Evolutionary conservation across 2,329 filamentous ascomycete species (phyloP), one percentile per base, ranked within the genome.

Genomic region (Fusarium beomiforme): DNA sequence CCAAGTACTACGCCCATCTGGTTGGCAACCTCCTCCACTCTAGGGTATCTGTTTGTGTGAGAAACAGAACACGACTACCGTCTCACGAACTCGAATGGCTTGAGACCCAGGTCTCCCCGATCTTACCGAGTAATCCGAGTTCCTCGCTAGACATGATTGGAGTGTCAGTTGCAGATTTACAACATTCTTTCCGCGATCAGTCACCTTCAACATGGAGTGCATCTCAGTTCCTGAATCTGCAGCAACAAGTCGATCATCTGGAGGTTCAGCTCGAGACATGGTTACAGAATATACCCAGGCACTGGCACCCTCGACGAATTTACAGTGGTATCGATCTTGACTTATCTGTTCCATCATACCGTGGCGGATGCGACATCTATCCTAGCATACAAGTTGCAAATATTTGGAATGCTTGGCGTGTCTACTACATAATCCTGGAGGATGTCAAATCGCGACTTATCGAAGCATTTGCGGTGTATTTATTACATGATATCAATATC

Each of bases 361-460:
- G 42, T 1, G 43, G 12, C 11, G 17, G 4, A 1, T 42, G 58
- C 1, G 57, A 68, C 13, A n/a, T 70, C 0, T 72, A 72, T 16
- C 70, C 59, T 2, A 70, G 62, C 21, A 41, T 70, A 8, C 70
- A 73, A 5, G 64, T 72, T 14, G 67, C 70, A 0, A 73, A 65
- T 6, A 72, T 73, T 3, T 73, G 70, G 70, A 73, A 59, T 16
- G n/a, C 57, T 0, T 73, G 63, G 69, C 69, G 70, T 2, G 55
- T 72, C 0, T 70, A 73, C 21, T 11, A 49, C 10, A 29, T 73
- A 4, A 44, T 68, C 1, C 19, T 70, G 1, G 43, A 49, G 4
- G 6, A 59, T 19, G 39, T 44, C 9, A 72, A 62, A 8, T 3
- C 9, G 8, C 17, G 16, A 37, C 33, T 42, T 34, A 0, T 23